Evolutionary conservation across 495 filamentous ascomycete genomes (phyloP).

Genomic region (Terfezia claveryi): DNA sequence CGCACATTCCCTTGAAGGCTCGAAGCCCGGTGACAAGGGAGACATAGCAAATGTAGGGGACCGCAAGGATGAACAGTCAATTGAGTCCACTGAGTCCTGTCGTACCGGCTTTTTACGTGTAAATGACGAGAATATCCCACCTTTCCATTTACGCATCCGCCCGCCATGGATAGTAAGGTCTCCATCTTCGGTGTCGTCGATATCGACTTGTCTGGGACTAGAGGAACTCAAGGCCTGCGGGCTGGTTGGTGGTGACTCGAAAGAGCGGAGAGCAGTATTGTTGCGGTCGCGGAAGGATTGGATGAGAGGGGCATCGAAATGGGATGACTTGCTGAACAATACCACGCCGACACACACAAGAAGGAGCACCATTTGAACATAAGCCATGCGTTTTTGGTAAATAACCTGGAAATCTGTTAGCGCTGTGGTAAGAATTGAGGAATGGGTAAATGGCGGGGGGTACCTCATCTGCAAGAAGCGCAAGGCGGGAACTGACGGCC

Average conservation of each 20-base stretch:
- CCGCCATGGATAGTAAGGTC: not conserved
- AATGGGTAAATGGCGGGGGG: too few relatives aligned
- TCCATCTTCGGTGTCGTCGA: slow-evolving; percentile 7
- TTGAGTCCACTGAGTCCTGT: slow-evolving; percentile 1
- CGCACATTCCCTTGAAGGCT: not conserved
- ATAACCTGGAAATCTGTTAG: slow-evolving; percentile 28
- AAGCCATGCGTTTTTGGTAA: slow-evolving; percentile 85
- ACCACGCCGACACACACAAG: slow-evolving; percentile 72
- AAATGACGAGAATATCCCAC: slow-evolving; percentile 4
- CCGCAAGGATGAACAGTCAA: not conserved
- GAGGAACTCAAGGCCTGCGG: not conserved
- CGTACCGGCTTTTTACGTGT: not conserved
- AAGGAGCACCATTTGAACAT: slow-evolving; percentile 68
- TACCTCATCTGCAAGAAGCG: slow-evolving; percentile 63
- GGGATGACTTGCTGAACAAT: slow-evolving; percentile 33
- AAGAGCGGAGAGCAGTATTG: not conserved
- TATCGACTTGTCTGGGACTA: not conserved
- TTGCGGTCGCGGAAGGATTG: not conserved
- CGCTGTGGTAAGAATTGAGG: too few relatives aligned
- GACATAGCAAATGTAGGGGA: not conserved
- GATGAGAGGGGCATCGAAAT: not conserved
- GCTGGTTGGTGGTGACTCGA: not conserved
- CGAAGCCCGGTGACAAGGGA: not conserved
- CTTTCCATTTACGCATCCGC: slow-evolving; percentile 2
- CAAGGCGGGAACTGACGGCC: slow-evolving; percentile 59